Evolutionary conservation across 2,329 filamentous ascomycete species (phyloP).

Genomic region (Hypoxylon sp.): DNA sequence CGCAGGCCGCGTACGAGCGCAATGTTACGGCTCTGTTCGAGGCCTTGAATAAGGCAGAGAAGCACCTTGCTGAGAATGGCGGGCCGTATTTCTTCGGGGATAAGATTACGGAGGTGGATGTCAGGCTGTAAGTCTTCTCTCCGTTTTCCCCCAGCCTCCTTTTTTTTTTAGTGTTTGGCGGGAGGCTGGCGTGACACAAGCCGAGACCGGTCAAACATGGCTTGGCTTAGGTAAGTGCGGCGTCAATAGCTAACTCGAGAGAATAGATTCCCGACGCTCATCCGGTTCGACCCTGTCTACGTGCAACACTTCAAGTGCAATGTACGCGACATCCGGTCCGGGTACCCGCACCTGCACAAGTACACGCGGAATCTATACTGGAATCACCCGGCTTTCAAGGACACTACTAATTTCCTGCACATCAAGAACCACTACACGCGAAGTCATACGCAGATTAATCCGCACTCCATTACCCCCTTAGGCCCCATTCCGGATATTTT

Average conservation of each 20-base stretch:
- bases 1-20: conserved; percentile 84
- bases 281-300: conserved; percentile 73
- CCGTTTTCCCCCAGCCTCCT: neutral
- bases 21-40: conserved; percentile 80
- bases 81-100: conserved; percentile 84
- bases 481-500: conserved; percentile 89
- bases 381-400: conserved; percentile 81
- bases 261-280: conserved; percentile 52
- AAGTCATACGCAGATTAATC: conserved; percentile 77
- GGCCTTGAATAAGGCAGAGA: conserved; percentile 82
- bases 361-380: conserved; percentile 92
- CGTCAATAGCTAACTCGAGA: conserved; percentile 13
- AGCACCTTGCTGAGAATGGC: conserved; percentile 68
- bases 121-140: conserved; percentile 71
- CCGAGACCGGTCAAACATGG: neutral
- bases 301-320: conserved; percentile 94
- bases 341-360: conserved; percentile 83
- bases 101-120: conserved; percentile 83
- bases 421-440: conserved; percentile 85
- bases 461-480: conserved; percentile 81
- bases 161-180: neutral
- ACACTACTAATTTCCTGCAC: conserved; percentile 93
- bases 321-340: conserved; percentile 84
- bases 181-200: neutral
- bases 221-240: neutral